Evolutionary conservation across 192 early-diverging fungal genomes (phyloP).

Genomic region (Gamsiella multidivaricata): DNA sequence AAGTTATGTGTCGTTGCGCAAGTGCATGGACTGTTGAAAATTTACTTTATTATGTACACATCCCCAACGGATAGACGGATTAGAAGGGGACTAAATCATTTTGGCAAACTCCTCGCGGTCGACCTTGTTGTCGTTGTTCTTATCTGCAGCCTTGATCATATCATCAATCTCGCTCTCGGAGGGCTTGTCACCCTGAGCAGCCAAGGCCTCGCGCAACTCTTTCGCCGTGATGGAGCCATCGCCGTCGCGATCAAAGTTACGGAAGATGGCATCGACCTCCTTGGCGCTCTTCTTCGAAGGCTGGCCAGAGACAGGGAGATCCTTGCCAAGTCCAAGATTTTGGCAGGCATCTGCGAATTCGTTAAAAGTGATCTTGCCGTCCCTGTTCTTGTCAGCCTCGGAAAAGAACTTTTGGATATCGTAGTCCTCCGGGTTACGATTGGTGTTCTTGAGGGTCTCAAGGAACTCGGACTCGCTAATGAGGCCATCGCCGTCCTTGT

Average conservation of each 20-base stretch:
- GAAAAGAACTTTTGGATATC: conserved; percentile 78
- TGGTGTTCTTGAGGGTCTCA: conserved; percentile 47
- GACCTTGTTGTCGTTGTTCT: conserved; percentile 73
- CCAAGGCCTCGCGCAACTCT: conserved; percentile 59
- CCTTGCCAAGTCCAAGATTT: conserved; percentile 7
- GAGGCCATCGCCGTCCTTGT: conserved; percentile 53
- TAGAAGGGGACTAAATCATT: conserved; percentile 65
- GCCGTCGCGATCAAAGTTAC: conserved; percentile 65
- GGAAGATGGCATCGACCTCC: conserved; percentile 47
- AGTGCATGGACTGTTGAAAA: no score
- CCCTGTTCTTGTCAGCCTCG: conserved; percentile 74
- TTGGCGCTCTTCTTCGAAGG: conserved; percentile 19
- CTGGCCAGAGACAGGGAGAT: background rate
- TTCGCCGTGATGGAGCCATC: conserved; percentile 60
- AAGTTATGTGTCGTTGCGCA: no score
- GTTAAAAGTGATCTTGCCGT: conserved; percentile 73
- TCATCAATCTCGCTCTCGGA: conserved; percentile 78
- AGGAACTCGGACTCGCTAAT: conserved; percentile 50
- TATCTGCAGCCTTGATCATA: conserved; percentile 84
- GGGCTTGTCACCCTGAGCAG: conserved; percentile 71
- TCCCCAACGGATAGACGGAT: no score
- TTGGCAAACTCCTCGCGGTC: conserved; percentile 67
- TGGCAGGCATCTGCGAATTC: conserved; percentile 68
- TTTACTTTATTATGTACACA: no score
- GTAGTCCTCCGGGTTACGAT: conserved; percentile 70